Base-by-base conservation (phyloP, 176 grass and related monocot genomes). In the Alloteropsis semialata region DNA sequence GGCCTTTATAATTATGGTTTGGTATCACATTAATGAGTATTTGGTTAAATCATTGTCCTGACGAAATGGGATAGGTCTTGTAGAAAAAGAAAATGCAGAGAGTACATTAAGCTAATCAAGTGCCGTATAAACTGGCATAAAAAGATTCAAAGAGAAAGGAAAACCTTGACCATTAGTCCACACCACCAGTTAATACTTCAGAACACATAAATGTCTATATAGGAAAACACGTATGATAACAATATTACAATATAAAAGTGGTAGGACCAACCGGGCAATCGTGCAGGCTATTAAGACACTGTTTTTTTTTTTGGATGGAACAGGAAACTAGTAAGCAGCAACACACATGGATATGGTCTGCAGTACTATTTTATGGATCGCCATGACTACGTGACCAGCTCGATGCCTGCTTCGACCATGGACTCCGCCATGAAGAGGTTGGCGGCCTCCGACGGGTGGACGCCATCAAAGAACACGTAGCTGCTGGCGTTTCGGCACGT, bases 401-500 rank as follows among this genome's bases (percentile, higher is more conserved):
- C 74, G 66, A 92, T 81, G 56, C 92, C 92, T 0, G 84, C 67
- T 0, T 44, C 43, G 4, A 89, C 1, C 41, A 88, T 85, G 50
- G 95, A 85, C 4, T 94, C 71, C 1, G 95, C 90, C 21, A 98
- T 42, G 46, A 91, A 48, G 48, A 84, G 12, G 67, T 96, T 96
- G 25, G 93, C 90, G 0, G 90, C 77, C 77, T 96, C 86, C 0
- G 92, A 90, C 15, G 92, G 95, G 89, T 98, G 95, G 6, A 98
- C 90, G 22, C 45, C 72, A 66, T 98, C 92, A 88, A 91, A 98
- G 87, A 93, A 98, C 8, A 98, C 95, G 55, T 91, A 88, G 45
- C 67, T 81, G 5, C 84, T 93, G 3, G 92, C 86, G 34, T 98
- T 95, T 25, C 77, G 61, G 86, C 95, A 98, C 30, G 82, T 61